Percentiles rank a stretch among this genome's conserved stretches.
These are phyloP conservation scores for Dipteronia sinensis DNA, from an alignment of 345 rosid genomes.

Conservation along the genomic window DNA sequence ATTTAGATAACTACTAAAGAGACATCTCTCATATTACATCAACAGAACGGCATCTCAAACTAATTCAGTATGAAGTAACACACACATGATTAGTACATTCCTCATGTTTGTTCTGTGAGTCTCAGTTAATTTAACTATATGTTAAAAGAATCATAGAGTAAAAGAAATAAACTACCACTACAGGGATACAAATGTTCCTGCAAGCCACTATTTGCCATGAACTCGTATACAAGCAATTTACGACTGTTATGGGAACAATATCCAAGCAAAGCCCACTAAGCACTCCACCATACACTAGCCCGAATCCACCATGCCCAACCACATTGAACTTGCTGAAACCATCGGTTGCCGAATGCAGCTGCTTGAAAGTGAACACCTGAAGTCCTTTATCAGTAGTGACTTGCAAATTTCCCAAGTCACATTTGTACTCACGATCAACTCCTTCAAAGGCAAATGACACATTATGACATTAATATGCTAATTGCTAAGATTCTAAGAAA, in stretches of 20 bases:
- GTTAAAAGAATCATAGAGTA: too few species aligned
- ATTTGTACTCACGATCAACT: slow-evolving; percentile 52
- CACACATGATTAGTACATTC: background rate
- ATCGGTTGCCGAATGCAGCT: slow-evolving; percentile 79
- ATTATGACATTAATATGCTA: too few species aligned
- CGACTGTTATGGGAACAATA: slow-evolving; percentile 69
- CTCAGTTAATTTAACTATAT: too few species aligned
- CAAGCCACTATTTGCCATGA: slow-evolving; percentile 82
- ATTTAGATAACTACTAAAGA: background rate
- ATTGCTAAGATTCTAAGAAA: too few species aligned
- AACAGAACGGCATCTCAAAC: background rate
- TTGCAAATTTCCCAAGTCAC: slow-evolving; percentile 35
- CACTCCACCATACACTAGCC: slow-evolving; percentile 69
- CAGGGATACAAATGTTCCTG: slow-evolving; percentile 82
- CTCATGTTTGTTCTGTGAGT: background rate
- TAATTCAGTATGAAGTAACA: background rate
- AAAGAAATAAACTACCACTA: slow-evolving; percentile 43
- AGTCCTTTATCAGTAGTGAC: slow-evolving; percentile 54
- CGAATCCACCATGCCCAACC: slow-evolving; percentile 89
- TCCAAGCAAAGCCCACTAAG: slow-evolving; percentile 69
- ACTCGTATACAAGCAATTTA: slow-evolving; percentile 76
- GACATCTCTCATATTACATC: background rate
- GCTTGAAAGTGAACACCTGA: slow-evolving; percentile 77
- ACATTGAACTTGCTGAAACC: slow-evolving; percentile 92
- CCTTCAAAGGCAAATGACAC: slow-evolving; percentile 36